A percentile compares a stretch with the other conserved stretches of the same genome.
These are phyloP conservation scores for Trichosporon sp. DNA, from an alignment of 1,284 basidiomycete genomes.

Conservation along the genomic window DNA sequence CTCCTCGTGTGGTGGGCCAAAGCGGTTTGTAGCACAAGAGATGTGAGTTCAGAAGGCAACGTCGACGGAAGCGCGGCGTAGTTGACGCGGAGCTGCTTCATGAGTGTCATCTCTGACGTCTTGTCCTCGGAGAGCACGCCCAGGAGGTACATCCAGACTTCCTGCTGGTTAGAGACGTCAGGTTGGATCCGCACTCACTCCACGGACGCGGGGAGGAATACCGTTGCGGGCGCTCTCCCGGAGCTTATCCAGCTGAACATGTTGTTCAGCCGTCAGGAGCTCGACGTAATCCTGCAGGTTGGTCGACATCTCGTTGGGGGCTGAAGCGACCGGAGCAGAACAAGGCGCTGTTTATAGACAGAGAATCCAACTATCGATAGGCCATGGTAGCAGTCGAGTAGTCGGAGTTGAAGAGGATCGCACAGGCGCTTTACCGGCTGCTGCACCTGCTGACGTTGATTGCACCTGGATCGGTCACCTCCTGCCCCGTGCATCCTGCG, in stretches of 20 bases:
- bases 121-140: slow-evolving; percentile 42
- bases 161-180: slow-evolving; percentile 21
- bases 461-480: too few relatives aligned
- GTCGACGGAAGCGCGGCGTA: slow-evolving; percentile 34
- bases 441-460: background rate
- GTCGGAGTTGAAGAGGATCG: background rate
- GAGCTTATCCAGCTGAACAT: slow-evolving; percentile 44
- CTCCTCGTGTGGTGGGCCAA: slow-evolving; percentile 43
- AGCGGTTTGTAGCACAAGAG: slow-evolving; percentile 35
- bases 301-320: slow-evolving; percentile 30
- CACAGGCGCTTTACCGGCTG: background rate
- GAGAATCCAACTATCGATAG: background rate
- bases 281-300: slow-evolving; percentile 38
- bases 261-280: slow-evolving; percentile 47
- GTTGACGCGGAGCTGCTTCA: slow-evolving; percentile 32
- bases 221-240: slow-evolving; percentile 46
- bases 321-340: background rate
- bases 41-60: slow-evolving; percentile 33
- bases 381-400: background rate
- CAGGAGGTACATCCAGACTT: slow-evolving; percentile 51
- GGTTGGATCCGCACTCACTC: slow-evolving; percentile 28
- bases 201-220: slow-evolving; percentile 39
- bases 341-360: background rate
- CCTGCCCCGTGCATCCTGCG: background rate
- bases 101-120: slow-evolving; percentile 43